Conservation (phyloP, 495 filamentous ascomycete species). For the Hypoxylon subgilvum region DNA sequence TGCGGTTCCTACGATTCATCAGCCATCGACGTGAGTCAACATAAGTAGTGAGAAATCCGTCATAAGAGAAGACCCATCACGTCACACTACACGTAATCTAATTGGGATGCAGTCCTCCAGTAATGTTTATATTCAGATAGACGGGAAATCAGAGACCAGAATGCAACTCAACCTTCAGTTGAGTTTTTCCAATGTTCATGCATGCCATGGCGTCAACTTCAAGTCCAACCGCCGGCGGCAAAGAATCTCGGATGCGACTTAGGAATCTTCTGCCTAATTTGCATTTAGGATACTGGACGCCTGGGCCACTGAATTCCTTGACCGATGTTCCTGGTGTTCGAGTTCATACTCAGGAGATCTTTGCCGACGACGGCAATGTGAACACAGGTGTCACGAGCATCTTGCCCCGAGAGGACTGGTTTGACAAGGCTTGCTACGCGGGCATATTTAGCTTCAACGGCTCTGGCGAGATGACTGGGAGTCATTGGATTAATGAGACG, state of each 20-base stretch:
- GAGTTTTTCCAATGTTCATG: neutral
- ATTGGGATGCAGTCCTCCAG: neutral
- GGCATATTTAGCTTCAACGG: constrained; percentile 62
- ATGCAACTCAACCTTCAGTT: neutral
- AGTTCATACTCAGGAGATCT: constrained; percentile 54
- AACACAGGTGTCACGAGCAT: constrained; percentile 61
- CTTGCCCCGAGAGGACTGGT: constrained; percentile 55
- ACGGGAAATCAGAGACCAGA: neutral
- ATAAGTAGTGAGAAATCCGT: too few species aligned
- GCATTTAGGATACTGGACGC: constrained; percentile 43
- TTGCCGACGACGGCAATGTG: constrained; percentile 42
- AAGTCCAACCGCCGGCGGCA: neutral
- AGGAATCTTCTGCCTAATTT: constrained; percentile 52
- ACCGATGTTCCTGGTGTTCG: constrained; percentile 59
- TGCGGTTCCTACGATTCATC: constrained; percentile 5
- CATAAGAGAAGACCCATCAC: too few species aligned
- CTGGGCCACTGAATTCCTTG: constrained; percentile 56
- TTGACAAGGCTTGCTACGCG: constrained; percentile 55
- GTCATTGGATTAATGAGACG: constrained; percentile 60
- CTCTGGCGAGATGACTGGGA: constrained; percentile 59
- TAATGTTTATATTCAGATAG: neutral
- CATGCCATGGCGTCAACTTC: constrained; percentile 25
- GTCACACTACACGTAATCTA: too few species aligned
- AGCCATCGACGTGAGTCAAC: constrained; percentile 22
- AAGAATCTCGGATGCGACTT: constrained; percentile 42